Evolutionary conservation across 805 yeast genomes (phyloP), one percentile per base, ranked within the genome.

Genomic region (Cyberlindnera petersonii): DNA sequence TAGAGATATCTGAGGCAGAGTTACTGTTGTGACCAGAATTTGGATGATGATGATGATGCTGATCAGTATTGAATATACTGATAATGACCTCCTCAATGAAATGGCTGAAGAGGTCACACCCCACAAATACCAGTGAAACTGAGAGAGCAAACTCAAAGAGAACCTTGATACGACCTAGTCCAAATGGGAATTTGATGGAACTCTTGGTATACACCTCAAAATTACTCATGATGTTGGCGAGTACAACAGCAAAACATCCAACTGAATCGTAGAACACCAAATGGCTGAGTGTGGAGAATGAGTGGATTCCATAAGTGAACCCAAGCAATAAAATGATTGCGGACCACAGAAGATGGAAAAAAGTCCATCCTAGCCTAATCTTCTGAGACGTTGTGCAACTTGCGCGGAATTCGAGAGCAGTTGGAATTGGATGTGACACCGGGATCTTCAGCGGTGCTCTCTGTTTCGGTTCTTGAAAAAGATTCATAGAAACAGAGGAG

Each of bases 401-500:
- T 17, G 68, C 68, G 23, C 75, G 47, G 36, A 86, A 71, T 58
- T 91, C 96, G 13, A 57, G 56, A 13, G 73, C 53, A 29, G 69
- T 63, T 2, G 74, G 74, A 2, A 69, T 64, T 7, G 74, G 74
- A 30, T 64, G 55, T 1, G 75, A 62, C 18, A 75, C 81, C 2
- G 96, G 96, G 8, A 88, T 78, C 14, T 88, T 86, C 48, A 81
- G 73, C 1, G 88, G 83, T 5, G 83, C 79, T 26, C 80, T 69
- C 28, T 70, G 76, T 13, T 88, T 83, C 1, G 97, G 96, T 55
- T 91, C 97, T 60, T 86, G 96, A 59, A 93, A 91, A 58, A 91
- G 74, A 60, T 91, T 89, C 93, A 91, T 84, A 5, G 96, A 87
- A 6, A 91, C 96, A 8, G 96, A 88, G 3, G 97, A 88, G 61